Evolutionary conservation across 257 asterid species (phyloP).

Genomic region (Gentiana dahurica): DNA sequence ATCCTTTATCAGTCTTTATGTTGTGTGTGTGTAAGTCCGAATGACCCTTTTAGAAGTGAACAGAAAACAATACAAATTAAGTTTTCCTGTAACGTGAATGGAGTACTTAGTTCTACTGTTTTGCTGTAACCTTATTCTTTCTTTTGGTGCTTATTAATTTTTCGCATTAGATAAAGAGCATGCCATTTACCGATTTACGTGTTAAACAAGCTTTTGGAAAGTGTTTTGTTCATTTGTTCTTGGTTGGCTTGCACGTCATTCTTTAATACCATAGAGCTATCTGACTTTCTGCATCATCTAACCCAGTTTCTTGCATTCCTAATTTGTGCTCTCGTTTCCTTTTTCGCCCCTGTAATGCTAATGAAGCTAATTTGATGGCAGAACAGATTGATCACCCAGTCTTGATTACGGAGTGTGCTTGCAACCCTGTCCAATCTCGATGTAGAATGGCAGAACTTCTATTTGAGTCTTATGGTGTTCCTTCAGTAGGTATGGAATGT

Average conservation of each 20-base stretch:
- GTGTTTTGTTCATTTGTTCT: too few species aligned
- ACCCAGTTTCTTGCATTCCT: not conserved
- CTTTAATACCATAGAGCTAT: not conserved
- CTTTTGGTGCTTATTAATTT: not conserved
- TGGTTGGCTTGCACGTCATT: too few species aligned
- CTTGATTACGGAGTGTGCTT: conserved; percentile 89
- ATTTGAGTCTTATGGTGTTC: conserved; percentile 94
- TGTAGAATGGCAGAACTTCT: conserved; percentile 97
- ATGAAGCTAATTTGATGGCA: conserved; percentile 28
- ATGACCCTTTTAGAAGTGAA: too few species aligned
- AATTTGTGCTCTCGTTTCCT: not conserved
- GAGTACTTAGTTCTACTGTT: not conserved
- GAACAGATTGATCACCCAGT: conserved; percentile 92
- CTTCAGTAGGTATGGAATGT: conserved; percentile 61
- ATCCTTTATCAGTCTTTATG: too few species aligned
- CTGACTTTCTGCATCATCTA: not conserved
- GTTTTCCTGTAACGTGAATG: not conserved
- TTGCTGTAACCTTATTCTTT: not conserved
- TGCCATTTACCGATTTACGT: not conserved
- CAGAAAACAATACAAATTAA: too few species aligned
- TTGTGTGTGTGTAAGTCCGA: too few species aligned
- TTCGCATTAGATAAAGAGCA: not conserved
- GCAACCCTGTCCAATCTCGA: conserved; percentile 96
- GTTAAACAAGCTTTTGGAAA: not conserved
- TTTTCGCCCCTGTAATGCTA: conserved; percentile 2